Percentiles rank a stretch among this genome's conserved stretches.
Evolutionary conservation across 2,329 filamentous ascomycete genomes (phyloP).

Genomic region (Fusarium graminum): DNA sequence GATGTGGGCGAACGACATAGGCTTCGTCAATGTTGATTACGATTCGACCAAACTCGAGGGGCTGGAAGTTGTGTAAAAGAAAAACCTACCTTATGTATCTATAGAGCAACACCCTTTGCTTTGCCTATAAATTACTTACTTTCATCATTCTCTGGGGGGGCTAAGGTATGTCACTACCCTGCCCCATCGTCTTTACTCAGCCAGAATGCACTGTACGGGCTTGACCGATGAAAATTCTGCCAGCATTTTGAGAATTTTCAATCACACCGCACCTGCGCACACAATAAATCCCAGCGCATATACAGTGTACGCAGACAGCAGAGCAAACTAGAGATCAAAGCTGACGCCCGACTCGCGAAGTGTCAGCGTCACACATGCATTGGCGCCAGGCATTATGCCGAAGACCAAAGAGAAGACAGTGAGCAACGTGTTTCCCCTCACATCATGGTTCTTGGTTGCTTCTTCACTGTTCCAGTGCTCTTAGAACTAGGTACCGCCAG

Average conservation of each 20-base stretch:
- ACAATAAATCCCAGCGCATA: constrained; percentile 23
- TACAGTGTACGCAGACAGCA: constrained; percentile 9
- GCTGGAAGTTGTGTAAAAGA: constrained; percentile 14
- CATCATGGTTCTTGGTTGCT: constrained; percentile 28
- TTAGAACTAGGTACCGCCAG: constrained; percentile 24
- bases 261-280: constrained; percentile 37
- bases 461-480: constrained; percentile 14
- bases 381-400: constrained; percentile 33
- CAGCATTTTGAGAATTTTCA: constrained; percentile 15
- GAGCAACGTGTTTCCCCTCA: constrained; percentile 38
- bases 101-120: constrained; percentile 5
- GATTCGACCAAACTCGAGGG: constrained; percentile 20
- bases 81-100: constrained; percentile 21
- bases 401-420: constrained; percentile 29
- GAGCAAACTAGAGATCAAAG: constrained; percentile 12
- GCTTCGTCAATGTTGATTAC: constrained; percentile 15
- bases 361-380: constrained; percentile 41
- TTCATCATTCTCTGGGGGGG: constrained; percentile 22
- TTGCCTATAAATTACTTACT: background rate
- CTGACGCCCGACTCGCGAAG: constrained; percentile 24
- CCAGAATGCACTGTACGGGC: constrained; percentile 16
- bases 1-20: constrained; percentile 18
- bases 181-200: constrained; percentile 14
- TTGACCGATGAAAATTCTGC: constrained; percentile 12
- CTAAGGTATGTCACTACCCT: constrained; percentile 18